phyloP scores from a whole-genome alignment of 2,329 filamentous ascomycete genomes.

The Fusarium begoniae region DNA sequence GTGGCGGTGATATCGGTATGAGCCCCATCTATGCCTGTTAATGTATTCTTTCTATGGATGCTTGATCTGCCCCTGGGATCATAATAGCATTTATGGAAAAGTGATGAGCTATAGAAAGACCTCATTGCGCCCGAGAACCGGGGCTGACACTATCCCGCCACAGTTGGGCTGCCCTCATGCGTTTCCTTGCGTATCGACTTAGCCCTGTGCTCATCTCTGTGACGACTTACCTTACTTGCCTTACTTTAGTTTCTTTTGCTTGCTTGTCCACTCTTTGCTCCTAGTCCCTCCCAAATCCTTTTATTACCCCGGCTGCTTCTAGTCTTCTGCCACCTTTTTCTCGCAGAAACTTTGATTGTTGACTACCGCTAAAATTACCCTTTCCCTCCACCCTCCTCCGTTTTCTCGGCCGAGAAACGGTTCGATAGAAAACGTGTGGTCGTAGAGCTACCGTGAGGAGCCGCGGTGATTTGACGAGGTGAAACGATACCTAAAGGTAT shows the following conservation, averaged over 20 bases:
- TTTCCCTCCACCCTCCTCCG: constrained; percentile 17
- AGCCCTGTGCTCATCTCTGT: constrained; percentile 27
- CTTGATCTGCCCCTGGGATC: constrained; percentile 30
- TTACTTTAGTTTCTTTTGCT: constrained; percentile 15
- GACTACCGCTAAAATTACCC: constrained; percentile 13
- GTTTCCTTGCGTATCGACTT: constrained; percentile 23
- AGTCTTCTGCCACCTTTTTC: constrained; percentile 20
- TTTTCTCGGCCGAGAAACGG: constrained; percentile 32
- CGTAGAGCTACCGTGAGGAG: constrained; percentile 24
- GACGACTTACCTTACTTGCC: constrained; percentile 1
- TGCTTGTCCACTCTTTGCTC: neutral
- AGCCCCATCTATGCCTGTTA: constrained; percentile 17
- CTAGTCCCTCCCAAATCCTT: constrained; percentile 8
- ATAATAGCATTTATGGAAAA: neutral
- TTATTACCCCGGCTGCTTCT: constrained; percentile 22
- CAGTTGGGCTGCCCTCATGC: constrained; percentile 26
- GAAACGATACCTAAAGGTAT: constrained; percentile 6
- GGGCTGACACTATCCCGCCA: constrained; percentile 26
- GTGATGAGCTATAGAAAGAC: constrained; percentile 33
- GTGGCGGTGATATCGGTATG: constrained; percentile 18
- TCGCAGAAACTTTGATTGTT: constrained; percentile 20
- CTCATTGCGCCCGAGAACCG: constrained; percentile 24
- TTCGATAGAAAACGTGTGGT: constrained; percentile 10
- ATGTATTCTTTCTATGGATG: constrained; percentile 12
- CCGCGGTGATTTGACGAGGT: constrained; percentile 18